Conservation (phyloP, 108 stramenopile genomes). For the Mayamaea pseudoterrestris region DNA sequence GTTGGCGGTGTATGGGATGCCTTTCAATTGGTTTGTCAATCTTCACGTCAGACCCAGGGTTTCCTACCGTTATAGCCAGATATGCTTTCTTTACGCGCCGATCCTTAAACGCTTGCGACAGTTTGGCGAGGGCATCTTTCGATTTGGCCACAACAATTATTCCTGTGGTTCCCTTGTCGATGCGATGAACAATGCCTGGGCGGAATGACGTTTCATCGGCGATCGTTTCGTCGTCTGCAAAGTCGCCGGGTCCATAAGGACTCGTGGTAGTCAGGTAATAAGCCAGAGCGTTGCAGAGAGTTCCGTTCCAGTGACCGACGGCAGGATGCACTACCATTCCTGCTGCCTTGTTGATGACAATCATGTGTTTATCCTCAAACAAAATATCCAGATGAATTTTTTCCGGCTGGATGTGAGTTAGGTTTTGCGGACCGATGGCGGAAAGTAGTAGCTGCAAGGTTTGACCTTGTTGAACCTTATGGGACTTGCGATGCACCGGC, state of each 20-base stretch:
- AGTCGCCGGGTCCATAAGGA: conserved; percentile 29
- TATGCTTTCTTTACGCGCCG: conserved; percentile 83
- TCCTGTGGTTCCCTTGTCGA: conserved; percentile 94
- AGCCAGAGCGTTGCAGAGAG: conserved; percentile 91
- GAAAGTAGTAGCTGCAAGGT: conserved; percentile 15
- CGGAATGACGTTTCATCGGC: conserved; percentile 60
- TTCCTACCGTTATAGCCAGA: conserved; percentile 79
- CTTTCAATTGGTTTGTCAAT: conserved; percentile 93
- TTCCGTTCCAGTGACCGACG: conserved; percentile 93
- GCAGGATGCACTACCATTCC: conserved; percentile 97
- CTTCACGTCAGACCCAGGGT: conserved; percentile 61
- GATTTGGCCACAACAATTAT: conserved; percentile 93
- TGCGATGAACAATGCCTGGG: conserved; percentile 92
- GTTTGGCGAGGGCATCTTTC: conserved; percentile 42
- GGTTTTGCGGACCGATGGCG: conserved; percentile 15
- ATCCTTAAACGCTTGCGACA: conserved; percentile 76
- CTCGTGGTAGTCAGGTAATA: conserved; percentile 62
- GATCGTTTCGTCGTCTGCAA: conserved; percentile 32
- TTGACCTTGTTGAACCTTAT: conserved; percentile 28
- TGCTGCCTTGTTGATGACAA: conserved; percentile 85
- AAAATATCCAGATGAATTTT: conserved; percentile 72
- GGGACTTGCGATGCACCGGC: conserved; percentile 26
- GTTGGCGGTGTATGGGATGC: conserved; percentile 84
- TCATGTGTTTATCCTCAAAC: conserved; percentile 88
- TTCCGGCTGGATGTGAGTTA: conserved; percentile 62